Evolutionary conservation across 1,139 yeast species (phyloP).

Genomic region (Fermentozyma sake): DNA sequence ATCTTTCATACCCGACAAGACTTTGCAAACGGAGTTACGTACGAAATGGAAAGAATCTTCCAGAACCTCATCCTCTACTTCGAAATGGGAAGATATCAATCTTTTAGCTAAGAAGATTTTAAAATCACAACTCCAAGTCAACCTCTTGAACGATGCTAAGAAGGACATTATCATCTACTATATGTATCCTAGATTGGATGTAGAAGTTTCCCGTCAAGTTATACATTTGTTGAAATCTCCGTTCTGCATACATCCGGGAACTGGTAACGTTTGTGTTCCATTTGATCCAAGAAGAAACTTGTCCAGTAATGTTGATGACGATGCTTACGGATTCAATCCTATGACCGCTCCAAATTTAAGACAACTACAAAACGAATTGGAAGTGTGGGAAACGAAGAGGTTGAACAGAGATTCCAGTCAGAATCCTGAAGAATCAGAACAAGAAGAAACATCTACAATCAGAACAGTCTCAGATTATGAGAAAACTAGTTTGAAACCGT

Average conservation of each 20-base stretch:
- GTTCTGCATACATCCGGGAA: slow-evolving; percentile 96
- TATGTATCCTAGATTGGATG: slow-evolving; percentile 87
- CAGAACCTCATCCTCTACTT: slow-evolving; percentile 28
- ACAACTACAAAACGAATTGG: slow-evolving; percentile 52
- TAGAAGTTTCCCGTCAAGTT: slow-evolving; percentile 85
- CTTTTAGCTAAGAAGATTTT: slow-evolving; percentile 45
- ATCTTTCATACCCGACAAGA: slow-evolving; percentile 56
- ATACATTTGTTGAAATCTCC: slow-evolving; percentile 94
- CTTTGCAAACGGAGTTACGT: slow-evolving; percentile 49
- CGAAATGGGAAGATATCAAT: slow-evolving; percentile 85
- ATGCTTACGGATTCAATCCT: slow-evolving; percentile 65
- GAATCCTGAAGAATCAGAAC: slow-evolving; percentile 13
- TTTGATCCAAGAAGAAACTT: slow-evolving; percentile 54
- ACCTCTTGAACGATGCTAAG: slow-evolving; percentile 63
- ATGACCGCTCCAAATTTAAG: slow-evolving; percentile 73
- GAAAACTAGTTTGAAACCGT: slow-evolving; percentile 70
- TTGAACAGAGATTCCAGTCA: slow-evolving; percentile 24
- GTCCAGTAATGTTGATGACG: slow-evolving; percentile 32
- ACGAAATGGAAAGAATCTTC: slow-evolving; percentile 38
- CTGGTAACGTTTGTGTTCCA: slow-evolving; percentile 98
- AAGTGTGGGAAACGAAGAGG: slow-evolving; percentile 32
- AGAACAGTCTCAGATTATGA: slow-evolving; percentile 43
- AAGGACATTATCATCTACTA: slow-evolving; percentile 79
- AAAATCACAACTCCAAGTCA: slow-evolving; percentile 35
- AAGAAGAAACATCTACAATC: slow-evolving; percentile 18